phyloP scores from a whole-genome alignment of 495 filamentous ascomycete genomes.

The Aspergillus diversus region DNA sequence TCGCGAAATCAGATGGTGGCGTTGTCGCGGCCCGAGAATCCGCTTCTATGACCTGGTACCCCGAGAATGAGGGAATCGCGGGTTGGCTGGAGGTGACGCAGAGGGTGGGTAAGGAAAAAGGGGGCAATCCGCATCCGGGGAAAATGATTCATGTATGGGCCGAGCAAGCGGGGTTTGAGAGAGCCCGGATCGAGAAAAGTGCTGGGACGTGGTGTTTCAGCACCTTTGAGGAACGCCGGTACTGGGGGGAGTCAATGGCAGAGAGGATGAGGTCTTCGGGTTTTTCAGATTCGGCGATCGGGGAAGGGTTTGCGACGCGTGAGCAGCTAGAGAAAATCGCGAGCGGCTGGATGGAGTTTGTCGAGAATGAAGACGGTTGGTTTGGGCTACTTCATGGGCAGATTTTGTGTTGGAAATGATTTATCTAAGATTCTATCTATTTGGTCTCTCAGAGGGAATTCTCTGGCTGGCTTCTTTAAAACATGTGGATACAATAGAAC shows the following conservation, averaged over 20 bases:
- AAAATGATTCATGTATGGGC: slow-evolving; percentile 53
- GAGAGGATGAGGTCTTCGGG: slow-evolving; percentile 42
- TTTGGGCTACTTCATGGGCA: slow-evolving; percentile 56
- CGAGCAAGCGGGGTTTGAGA: slow-evolving; percentile 47
- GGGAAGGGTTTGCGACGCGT: slow-evolving; percentile 40
- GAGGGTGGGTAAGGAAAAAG: slow-evolving; percentile 37
- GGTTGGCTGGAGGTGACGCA: slow-evolving; percentile 44
- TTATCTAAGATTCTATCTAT: not conserved
- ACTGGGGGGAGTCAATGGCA: slow-evolving; percentile 55
- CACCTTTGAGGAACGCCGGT: slow-evolving; percentile 42
- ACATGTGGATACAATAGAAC: no score
- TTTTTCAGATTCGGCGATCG: slow-evolving; percentile 41
- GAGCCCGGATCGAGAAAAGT: slow-evolving; percentile 37
- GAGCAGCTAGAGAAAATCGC: slow-evolving; percentile 46
- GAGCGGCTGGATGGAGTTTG: slow-evolving; percentile 48
- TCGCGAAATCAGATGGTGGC: slow-evolving; percentile 52
- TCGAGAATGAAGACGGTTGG: slow-evolving; percentile 52
- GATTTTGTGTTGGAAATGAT: slow-evolving; percentile 52
- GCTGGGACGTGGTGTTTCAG: slow-evolving; percentile 54
- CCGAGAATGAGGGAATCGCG: slow-evolving; percentile 44
- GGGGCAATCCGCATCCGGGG: slow-evolving; percentile 53
- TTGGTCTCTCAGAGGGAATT: not conserved
- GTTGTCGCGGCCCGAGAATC: slow-evolving; percentile 56
- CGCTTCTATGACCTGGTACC: slow-evolving; percentile 51
- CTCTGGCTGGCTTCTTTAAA: no score